These are phyloP conservation scores for Cercospora sp. DNA, from an alignment of 2,329 filamentous ascomycete species.

Conservation along the genomic window DNA sequence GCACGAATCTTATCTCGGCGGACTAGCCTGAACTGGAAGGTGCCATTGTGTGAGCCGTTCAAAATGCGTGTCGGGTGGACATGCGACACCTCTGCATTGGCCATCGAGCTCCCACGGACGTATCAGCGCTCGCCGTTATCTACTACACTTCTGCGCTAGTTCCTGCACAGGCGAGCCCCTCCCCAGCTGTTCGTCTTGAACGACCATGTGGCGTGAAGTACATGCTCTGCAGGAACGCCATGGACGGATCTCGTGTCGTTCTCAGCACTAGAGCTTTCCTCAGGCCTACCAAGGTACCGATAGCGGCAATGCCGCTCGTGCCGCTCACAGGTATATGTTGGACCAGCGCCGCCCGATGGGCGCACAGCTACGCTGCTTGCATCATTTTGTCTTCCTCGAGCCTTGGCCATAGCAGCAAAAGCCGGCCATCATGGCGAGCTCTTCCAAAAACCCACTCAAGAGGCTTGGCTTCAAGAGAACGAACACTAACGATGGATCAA, in stretches of 20 bases:
- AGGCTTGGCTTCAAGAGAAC: constrained; percentile 31
- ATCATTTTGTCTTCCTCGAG: no score
- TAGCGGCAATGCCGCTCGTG: not conserved
- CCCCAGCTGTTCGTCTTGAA: not conserved
- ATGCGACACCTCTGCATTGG: not conserved
- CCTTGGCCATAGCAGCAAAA: not conserved
- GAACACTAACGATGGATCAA: constrained; percentile 25
- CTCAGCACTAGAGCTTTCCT: not conserved
- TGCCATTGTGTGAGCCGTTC: not conserved
- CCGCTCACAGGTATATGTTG: not conserved
- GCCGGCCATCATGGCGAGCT: constrained; percentile 16
- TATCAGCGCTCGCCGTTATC: not conserved
- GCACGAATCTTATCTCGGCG: not conserved
- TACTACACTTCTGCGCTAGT: not conserved
- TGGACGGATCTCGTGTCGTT: not conserved
- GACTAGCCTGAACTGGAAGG: not conserved
- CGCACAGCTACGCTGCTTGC: not conserved
- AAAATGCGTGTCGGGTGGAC: not conserved
- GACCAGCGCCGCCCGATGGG: not conserved
- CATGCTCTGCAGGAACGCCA: not conserved
- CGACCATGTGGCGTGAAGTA: not conserved
- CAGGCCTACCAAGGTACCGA: not conserved
- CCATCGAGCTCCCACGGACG: not conserved
- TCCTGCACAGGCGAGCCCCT: not conserved
- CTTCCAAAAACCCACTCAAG: constrained; percentile 22